phyloP scores from a whole-genome alignment of 2,329 filamentous ascomycete genomes.

The Ciborinia camelliae region DNA sequence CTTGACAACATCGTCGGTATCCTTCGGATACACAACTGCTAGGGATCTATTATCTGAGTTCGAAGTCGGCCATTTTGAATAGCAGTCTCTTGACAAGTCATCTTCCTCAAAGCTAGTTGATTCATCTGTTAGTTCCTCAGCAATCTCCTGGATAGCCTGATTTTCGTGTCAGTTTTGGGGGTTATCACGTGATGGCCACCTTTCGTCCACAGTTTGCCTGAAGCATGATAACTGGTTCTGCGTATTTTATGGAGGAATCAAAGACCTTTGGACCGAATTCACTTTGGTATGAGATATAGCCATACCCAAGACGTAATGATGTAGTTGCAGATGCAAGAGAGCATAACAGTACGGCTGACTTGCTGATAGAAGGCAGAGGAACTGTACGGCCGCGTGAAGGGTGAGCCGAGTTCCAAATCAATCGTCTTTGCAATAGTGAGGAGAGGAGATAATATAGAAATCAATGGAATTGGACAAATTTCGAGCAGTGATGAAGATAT shows the following conservation, averaged over 20 bases:
- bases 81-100: slow-evolving; percentile 57
- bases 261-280: background rate
- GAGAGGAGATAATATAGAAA: background rate
- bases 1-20: slow-evolving; percentile 57
- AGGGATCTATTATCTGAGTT: slow-evolving; percentile 58
- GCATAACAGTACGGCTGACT: slow-evolving; percentile 9
- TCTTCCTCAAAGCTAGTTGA: slow-evolving; percentile 41
- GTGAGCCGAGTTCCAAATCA: background rate
- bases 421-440: background rate
- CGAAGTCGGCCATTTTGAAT: slow-evolving; percentile 59
- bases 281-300: background rate
- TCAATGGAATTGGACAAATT: background rate
- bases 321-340: slow-evolving; percentile 13
- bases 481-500: background rate
- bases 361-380: slow-evolving; percentile 11
- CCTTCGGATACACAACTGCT: slow-evolving; percentile 59
- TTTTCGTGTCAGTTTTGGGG: background rate
- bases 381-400: background rate
- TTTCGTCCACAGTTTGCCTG: background rate
- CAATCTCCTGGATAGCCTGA: slow-evolving; percentile 15
- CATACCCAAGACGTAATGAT: slow-evolving; percentile 10
- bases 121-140: slow-evolving; percentile 2
- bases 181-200: background rate
- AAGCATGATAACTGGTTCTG: slow-evolving; percentile 17
- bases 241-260: slow-evolving; percentile 14